Base-by-base conservation (phyloP, 2,329 filamentous ascomycete species). In the Diaporthe sp. region DNA sequence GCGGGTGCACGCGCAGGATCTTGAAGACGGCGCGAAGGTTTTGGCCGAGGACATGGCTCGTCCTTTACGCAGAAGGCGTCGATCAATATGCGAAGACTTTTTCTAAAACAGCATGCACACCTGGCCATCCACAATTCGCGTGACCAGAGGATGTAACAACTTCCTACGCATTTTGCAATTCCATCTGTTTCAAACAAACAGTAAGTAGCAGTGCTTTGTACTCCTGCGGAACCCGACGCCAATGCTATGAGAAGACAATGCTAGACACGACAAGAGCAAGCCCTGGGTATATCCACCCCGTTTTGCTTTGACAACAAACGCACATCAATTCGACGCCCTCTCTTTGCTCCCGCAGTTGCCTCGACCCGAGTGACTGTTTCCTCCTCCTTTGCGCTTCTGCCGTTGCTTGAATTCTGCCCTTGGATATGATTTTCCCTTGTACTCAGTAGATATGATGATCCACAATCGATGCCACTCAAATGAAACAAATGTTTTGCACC, bases 381-480 rank as follows among this genome's bases (percentile, higher is more conserved):
- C 55, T 63, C 39, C 53, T 27, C 61, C 44, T 59, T 32, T 27
- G 19, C 30, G 25, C 19, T 51, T n/a, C n/a, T 27, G 12, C 42
- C 22, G 9, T 13, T 37, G 22, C 44, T 55, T 73, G 61, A 22
- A 35, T 4, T 50, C 27, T 70, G 27, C 65, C 70, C 25, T 51
- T 61, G 30, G 27, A 56, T 37, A 44, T 59, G 19, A 37, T 53
- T 25, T 73, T 32, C 32, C 51, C 69, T 68, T 59, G 37, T 75
- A 68, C 42, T 70, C 70, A 25, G 27, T 75, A 73, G 32, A 51
- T 73, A 55, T 70, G 39, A 51, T 73, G 53, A 44, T 51, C 53
- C 47, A 39, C 35, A 51, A 75, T 58, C 61, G 30, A 75, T 72
- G 53, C 73, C 63, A 61, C 15, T 32, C 70, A 70, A 44, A 69